Conservation (phyloP, 352 stramenopile species). For the Phytopythium cucurbitacearum region DNA sequence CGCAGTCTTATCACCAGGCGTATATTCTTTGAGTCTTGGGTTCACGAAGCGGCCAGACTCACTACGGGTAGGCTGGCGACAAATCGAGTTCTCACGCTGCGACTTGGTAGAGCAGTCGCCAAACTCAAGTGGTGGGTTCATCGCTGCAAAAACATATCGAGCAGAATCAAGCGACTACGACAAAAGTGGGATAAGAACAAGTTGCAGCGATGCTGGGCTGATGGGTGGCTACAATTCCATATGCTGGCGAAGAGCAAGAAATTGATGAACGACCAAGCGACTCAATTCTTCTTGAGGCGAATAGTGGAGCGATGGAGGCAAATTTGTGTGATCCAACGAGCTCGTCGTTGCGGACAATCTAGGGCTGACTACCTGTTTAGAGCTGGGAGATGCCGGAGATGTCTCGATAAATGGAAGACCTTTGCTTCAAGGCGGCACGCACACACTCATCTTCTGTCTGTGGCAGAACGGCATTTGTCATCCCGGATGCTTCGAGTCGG, state of each 20-base stretch:
- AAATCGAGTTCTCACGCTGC: constrained; percentile 2
- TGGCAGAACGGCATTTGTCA: constrained; percentile 11
- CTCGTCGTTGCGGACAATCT: too few relatives aligned
- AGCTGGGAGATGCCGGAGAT: not conserved
- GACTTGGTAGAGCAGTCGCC: constrained; percentile 3
- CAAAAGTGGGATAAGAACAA: constrained; percentile 10
- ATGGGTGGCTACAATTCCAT: constrained; percentile 15
- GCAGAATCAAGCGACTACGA: constrained; percentile 4
- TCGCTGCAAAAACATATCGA: too few relatives aligned
- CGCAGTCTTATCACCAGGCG: constrained; percentile 2
- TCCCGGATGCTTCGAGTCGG: constrained; percentile 17
- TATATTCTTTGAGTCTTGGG: constrained; percentile 14
- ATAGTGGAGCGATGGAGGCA: too few relatives aligned
- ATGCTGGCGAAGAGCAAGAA: not conserved
- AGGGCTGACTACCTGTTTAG: too few relatives aligned
- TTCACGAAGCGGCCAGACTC: constrained; percentile 4
- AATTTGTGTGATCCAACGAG: too few relatives aligned
- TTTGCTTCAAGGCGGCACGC: constrained; percentile 6
- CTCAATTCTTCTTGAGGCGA: too few relatives aligned
- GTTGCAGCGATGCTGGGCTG: constrained; percentile 10
- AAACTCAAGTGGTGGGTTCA: not conserved
- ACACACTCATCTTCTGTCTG: constrained; percentile 1
- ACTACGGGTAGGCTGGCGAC: constrained; percentile 3
- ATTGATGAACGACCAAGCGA: not conserved
- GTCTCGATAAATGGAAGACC: constrained; percentile 13